Conservation (phyloP, 257 asterid species). For the Thymus quinquecostatus region DNA sequence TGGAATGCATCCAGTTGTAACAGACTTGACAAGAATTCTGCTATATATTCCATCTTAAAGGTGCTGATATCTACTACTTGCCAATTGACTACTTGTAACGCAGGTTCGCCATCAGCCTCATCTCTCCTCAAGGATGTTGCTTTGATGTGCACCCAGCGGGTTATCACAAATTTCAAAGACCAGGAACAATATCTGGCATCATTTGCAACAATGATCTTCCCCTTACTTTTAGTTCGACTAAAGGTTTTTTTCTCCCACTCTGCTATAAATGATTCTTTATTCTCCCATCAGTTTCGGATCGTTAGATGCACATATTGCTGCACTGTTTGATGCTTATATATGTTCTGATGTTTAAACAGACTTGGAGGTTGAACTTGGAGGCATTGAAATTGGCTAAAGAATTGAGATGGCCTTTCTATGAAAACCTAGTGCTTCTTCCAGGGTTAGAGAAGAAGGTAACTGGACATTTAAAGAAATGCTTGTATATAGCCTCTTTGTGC, state of each 20-base stretch:
- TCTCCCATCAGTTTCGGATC: constrained; percentile 19
- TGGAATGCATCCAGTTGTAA: constrained; percentile 2
- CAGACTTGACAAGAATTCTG: constrained; percentile 22
- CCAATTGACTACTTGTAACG: constrained; percentile 27
- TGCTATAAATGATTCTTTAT: background rate
- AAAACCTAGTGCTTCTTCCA: constrained; percentile 52
- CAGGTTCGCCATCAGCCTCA: constrained; percentile 60
- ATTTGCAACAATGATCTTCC: constrained; percentile 65
- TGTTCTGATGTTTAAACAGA: constrained; percentile 50
- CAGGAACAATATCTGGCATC: constrained; percentile 47
- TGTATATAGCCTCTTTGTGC: constrained; percentile 13
- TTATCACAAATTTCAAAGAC: constrained; percentile 54
- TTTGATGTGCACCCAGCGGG: constrained; percentile 60
- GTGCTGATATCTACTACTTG: constrained; percentile 17
- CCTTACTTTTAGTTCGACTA: constrained; percentile 65
- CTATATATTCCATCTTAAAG: background rate
- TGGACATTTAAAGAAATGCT: constrained; percentile 13
- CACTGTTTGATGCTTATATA: constrained; percentile 28
- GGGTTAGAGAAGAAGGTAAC: constrained; percentile 59
- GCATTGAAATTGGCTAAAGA: constrained; percentile 75
- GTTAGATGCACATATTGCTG: constrained; percentile 18
- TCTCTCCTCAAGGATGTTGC: constrained; percentile 53
- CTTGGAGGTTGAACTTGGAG: constrained; percentile 62
- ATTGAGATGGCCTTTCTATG: constrained; percentile 74
- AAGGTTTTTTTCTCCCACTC: constrained; percentile 55